These are phyloP conservation scores for Rachicladosporium sp. DNA, from an alignment of 2,329 filamentous ascomycete species.

Conservation along the genomic window DNA sequence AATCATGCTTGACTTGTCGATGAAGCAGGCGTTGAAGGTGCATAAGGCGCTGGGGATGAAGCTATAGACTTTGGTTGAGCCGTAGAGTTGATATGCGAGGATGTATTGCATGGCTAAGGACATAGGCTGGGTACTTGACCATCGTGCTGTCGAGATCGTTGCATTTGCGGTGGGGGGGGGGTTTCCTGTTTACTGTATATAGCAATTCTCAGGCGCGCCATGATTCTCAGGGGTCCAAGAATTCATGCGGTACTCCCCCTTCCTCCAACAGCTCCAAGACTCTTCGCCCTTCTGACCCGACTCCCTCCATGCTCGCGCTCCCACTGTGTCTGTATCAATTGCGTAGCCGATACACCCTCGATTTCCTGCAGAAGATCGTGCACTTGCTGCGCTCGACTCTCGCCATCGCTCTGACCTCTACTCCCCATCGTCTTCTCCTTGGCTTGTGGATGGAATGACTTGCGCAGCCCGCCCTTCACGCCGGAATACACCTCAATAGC, in stretches of 20 bases:
- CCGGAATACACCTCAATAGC: conserved; percentile 69
- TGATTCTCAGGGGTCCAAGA: no score
- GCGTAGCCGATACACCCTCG: conserved; percentile 4
- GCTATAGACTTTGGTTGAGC: conserved; percentile 42
- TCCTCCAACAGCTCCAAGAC: no score
- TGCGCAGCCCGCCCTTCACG: conserved; percentile 47
- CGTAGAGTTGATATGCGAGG: no score
- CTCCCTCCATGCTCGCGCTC: conserved; percentile 5
- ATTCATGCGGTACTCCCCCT: no score
- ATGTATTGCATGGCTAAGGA: no score
- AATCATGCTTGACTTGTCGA: conserved; percentile 96
- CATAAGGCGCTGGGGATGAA: conserved; percentile 93
- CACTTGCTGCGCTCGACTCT: conserved; percentile 46
- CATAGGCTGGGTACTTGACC: no score
- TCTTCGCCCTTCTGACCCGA: no score
- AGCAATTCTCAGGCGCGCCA: no score
- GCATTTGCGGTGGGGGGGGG: no score
- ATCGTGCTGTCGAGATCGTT: no score
- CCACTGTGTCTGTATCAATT: conserved; percentile 8
- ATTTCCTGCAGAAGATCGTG: conserved; percentile 26
- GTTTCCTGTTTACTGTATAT: no score
- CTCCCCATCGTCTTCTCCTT: conserved; percentile 23
- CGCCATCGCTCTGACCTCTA: conserved; percentile 43
- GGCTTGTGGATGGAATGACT: no score
- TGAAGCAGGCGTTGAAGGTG: conserved; percentile 78